Conservation (phyloP, 139 green algal genomes). For the Prasinococcaceae sp. region DNA sequence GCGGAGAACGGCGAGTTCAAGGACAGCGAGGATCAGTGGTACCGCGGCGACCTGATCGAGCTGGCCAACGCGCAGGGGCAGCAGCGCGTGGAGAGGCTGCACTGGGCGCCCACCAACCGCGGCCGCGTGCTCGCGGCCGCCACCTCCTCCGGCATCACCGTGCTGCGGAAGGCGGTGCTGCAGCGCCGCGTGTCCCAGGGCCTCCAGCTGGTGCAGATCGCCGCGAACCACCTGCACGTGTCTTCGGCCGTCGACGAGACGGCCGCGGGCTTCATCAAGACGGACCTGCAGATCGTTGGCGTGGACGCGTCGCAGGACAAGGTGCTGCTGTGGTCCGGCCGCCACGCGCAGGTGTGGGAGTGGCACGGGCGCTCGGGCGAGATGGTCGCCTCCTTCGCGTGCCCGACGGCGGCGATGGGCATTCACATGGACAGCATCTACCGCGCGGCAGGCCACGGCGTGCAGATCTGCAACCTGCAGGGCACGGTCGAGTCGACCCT, state of each 20-base stretch:
- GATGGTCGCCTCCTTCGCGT: neutral
- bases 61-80: neutral
- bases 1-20: neutral
- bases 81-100: neutral
- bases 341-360: constrained; percentile 9
- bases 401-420: constrained; percentile 22
- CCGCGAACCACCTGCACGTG: neutral
- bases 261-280: neutral
- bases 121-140: neutral
- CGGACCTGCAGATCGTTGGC: constrained; percentile 9
- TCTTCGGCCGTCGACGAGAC: neutral
- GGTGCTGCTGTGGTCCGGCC: constrained; percentile 35
- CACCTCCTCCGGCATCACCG: neutral
- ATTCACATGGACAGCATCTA: constrained; percentile 42
- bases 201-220: neutral
- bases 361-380: neutral
- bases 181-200: neutral
- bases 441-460: constrained; percentile 19
- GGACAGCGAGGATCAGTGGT: no score
- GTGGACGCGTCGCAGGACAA: constrained; percentile 29
- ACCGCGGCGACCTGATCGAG: no score
- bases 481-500: constrained; percentile 46
- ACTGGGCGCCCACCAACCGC: neutral
- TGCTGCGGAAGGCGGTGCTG: neutral
- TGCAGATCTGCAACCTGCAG: constrained; percentile 41